Base-by-base conservation (phyloP, 148 eudicot species). In the Arctostaphylos glauca region DNA sequence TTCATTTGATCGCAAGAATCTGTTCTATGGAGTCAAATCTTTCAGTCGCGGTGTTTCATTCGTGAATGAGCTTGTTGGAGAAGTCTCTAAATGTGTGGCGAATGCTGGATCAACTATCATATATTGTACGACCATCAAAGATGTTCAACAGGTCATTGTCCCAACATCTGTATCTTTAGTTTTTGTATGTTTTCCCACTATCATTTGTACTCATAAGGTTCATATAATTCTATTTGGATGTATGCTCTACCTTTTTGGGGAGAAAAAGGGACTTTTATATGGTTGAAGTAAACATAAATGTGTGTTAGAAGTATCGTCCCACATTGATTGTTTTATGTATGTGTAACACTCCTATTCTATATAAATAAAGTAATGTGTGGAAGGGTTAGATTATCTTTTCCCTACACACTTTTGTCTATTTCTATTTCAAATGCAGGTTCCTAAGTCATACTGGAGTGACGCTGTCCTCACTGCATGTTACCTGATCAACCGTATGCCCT, bases 1-100 rank as follows among this genome's bases (percentile, higher is more conserved):
- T 54, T 94, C 98, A 68, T 94, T 92, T 84, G 95, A 94, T 83
- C 98, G 95, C 82, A 84, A 85, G 80, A 94, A 94, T 87, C 92
- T 94, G 21, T 92, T 91, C 80, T 94, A 92, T 83, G 90, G 94
- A 73, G 95, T 84, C 80, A 92, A 94, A 87, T 76, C 91, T 81
- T 86, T 88, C 82, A 89, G 79, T 62, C 93, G 89, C 59, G 88
- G 95, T 46, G 67, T 53, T 81, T 70, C 88, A 56, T 94, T 90
- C 83, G 62, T 94, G 87, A 86, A 88, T 54, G 93, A 91, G 83
- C 86, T 94, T 81, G 85, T 91, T 76, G 76, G 79, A 83, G 93
- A 94, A 85, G 88, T 94, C 75, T 86, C 90, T 55, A 89, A 88
- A 73, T 88, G 78, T 84, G 90, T 89, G 47, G 86, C 91, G 19